Evolutionary conservation across 305 asterid species (phyloP), one percentile per base, ranked within the genome.

Genomic region (Petunia hybrid): DNA sequence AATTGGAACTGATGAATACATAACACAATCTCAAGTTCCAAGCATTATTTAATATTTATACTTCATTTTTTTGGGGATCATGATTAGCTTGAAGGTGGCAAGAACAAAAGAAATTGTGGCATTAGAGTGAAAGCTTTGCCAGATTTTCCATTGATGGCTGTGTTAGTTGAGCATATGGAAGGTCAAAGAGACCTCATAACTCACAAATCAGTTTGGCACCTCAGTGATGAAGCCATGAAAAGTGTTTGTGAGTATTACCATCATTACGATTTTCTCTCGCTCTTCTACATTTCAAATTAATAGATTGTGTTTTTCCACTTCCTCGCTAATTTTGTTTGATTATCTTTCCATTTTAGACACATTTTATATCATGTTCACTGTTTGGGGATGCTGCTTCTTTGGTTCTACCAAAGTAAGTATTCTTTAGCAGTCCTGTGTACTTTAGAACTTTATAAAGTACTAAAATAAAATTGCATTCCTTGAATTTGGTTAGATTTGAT

Each of bases 331-430:
- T 39, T 36, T 22, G 6, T 51, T 8, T 60, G 22, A 8, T 8
- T 2, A 8, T 8, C 12, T 74, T 53, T 55, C 31, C 39, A 71
- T 45, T 60, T 22, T 79, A 94, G 97, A 94, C 83, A 89, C 95
- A 61, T 83, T 91, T 45, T 94, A 94, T 89, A 87, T 88, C 83
- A 92, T 92, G 97, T 94, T 94, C 88, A 92, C 97, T 55, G 76
- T 85, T 80, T 94, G 98, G 97, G 98, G 98, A 46, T 94, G 98
- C 79, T 91, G 97, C 61, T 94, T 94, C 91, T 94, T 92, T 83
- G 96, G 95, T 82, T 81, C 98, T 35, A 79, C 86, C 39, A 94
- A 91, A 87, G 98, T 92, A 84, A 81, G 80, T 38, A 16, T 68
- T 68, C 56, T 51, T 45, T 10, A 38, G 16, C 73, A n/a, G 77